A percentile compares a stretch with the other conserved stretches of the same genome.
These are phyloP conservation scores for Udeniomyces megalosporus DNA, from an alignment of 768 basidiomycete genomes.

Conservation along the genomic window DNA sequence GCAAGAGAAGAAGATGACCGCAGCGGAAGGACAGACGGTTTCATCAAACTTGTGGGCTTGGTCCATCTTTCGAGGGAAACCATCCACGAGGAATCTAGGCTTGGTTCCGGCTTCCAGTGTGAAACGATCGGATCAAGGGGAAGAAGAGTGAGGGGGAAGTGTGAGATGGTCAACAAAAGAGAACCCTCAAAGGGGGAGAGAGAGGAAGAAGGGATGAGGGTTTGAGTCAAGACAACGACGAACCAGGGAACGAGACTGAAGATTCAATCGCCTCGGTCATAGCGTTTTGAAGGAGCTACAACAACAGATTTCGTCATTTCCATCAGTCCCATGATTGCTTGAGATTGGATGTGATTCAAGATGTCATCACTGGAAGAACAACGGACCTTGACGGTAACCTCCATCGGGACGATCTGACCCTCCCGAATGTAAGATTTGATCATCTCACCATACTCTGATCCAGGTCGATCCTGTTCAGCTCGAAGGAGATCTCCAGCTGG, in stretches of 20 bases:
- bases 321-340: not conserved
- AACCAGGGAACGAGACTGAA: slow-evolving; percentile 19
- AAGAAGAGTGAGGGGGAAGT: slow-evolving; percentile 6
- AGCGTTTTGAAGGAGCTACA: slow-evolving; percentile 78
- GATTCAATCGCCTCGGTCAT: slow-evolving; percentile 49
- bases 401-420: slow-evolving; percentile 88
- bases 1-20: slow-evolving; percentile 73
- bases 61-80: slow-evolving; percentile 97
- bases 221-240: not conserved
- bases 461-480: slow-evolving; percentile 75
- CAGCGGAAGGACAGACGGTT: slow-evolving; percentile 60
- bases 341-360: not conserved
- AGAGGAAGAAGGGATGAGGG: not conserved
- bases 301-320: not conserved
- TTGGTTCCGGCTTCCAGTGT: not conserved
- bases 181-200: not conserved
- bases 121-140: not conserved
- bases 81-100: slow-evolving; percentile 76
- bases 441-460: slow-evolving; percentile 63
- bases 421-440: slow-evolving; percentile 79
- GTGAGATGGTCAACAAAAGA: not conserved
- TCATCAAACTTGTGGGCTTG: slow-evolving; percentile 84
- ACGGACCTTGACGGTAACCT: slow-evolving; percentile 63
- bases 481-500: slow-evolving; percentile 92
- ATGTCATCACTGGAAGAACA: not conserved